phyloP scores from a whole-genome alignment of 345 rosid species.

The thale cress (Arabidopsis thaliana) region TAIR10.1 NC_003074.8:21275001-21275500 shows the following conservation, averaged over 20 bases:
- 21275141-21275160: conserved; percentile 68
- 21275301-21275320: background rate
- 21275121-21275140: conserved; percentile 88
- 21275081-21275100: background rate
- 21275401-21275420: conserved; percentile 56
- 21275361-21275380: conserved; percentile 84
- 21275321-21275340: conserved; percentile 53
- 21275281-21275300: background rate
- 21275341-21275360: conserved; percentile 69
- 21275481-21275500: background rate
- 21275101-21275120: background rate
- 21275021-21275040: conserved; percentile 76
- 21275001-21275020: conserved; percentile 86
- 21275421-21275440: background rate
- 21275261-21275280: background rate
- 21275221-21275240: conserved; percentile 21
- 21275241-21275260: background rate
- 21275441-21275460: background rate
- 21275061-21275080: conserved; percentile 20
- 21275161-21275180: conserved; percentile 75
- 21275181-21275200: conserved; percentile 78
- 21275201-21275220: conserved; percentile 88
- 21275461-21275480: background rate
- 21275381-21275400: conserved; percentile 96
- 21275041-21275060: conserved; percentile 23